Evolutionary conservation across 352 stramenopile genomes (phyloP), one percentile per base, ranked within the genome.

Genomic region (Pythium brachiatum): DNA sequence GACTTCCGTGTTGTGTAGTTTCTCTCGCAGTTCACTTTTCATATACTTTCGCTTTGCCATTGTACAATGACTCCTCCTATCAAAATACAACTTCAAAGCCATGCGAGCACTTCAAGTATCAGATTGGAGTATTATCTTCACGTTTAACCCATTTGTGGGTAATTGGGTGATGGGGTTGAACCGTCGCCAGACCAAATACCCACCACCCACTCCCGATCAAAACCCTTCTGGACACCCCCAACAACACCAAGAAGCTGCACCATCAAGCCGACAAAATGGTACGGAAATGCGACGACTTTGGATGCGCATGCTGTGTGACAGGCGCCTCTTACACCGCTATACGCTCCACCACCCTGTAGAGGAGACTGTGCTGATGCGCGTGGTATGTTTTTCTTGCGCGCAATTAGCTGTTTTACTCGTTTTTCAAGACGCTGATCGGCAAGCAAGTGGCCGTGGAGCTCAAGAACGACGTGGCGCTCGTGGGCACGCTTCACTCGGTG

Each of bases 381-480:
- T 60, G 12, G 59, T 29, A 47, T 51, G 3, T 13, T 23, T 5
- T 25, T 18, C 32, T 23, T 48, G 31, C 53, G n/a, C n/a, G n/a
- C n/a, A n/a, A n/a, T n/a, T n/a, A 98, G 95, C 74, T 99, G 68
- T 99, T 99, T 70, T 97, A 98, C 69, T 98, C 95, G 50, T 99
- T 99, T 76, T 99, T 99, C 89, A 99, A 99, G 82, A 99, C 95
- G 51, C 81, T 99, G 27, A 86, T 99, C 26, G 95, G 95, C 60
- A 99, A 99, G 73, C 92, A 98, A 62, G 89, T 99, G 34, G 95
- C 94, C 7, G 96, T 99, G 21, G 97, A 99, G 78, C 84, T 99
- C 34, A 99, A 99, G 83, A 99, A 99, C 73, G 96, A 99, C 70
- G 91, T 99, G 51, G 89, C 96, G 52, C 83, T 99, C 25, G 98